Conservation (phyloP, 257 asterid genomes). For the Capsicum pubescens region DNA sequence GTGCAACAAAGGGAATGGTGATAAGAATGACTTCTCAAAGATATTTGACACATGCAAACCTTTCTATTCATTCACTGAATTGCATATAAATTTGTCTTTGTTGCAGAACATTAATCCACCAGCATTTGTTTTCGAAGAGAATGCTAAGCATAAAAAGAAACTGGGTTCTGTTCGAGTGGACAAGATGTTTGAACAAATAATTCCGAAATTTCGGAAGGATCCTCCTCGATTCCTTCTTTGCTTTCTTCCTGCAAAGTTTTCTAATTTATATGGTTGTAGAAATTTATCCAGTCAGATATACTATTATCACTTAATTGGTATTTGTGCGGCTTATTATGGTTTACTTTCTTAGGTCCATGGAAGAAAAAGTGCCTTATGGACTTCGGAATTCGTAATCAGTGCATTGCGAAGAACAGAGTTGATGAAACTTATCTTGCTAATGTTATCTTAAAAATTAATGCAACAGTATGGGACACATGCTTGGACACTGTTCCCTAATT, state of each 20-base stretch:
- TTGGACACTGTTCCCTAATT: background rate
- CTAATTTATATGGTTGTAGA: slow-evolving; percentile 48
- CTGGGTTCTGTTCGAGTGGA: slow-evolving; percentile 53
- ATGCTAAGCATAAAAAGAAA: slow-evolving; percentile 40
- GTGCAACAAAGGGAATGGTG: slow-evolving; percentile 52
- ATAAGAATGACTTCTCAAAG: slow-evolving; percentile 17
- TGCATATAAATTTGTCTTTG: background rate
- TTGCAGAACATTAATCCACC: slow-evolving; percentile 49
- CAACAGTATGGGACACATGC: slow-evolving; percentile 36
- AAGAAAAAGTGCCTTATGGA: slow-evolving; percentile 50
- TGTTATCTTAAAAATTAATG: slow-evolving; percentile 52
- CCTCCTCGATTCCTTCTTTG: slow-evolving; percentile 58
- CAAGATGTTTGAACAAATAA: slow-evolving; percentile 46
- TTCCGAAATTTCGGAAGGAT: slow-evolving; percentile 36
- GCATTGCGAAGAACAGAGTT: slow-evolving; percentile 43
- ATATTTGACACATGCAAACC: background rate
- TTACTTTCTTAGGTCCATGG: slow-evolving; percentile 49
- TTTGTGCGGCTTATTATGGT: background rate
- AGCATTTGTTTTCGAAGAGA: slow-evolving; percentile 48
- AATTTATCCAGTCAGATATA: slow-evolving; percentile 4
- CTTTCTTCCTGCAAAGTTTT: slow-evolving; percentile 48
- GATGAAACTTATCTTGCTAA: slow-evolving; percentile 49
- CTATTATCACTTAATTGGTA: background rate
- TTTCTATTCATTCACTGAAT: background rate
- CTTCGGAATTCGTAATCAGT: slow-evolving; percentile 54